Evolutionary conservation across 441 rosid species (phyloP).

Genomic region (Daphne laureola): DNA sequence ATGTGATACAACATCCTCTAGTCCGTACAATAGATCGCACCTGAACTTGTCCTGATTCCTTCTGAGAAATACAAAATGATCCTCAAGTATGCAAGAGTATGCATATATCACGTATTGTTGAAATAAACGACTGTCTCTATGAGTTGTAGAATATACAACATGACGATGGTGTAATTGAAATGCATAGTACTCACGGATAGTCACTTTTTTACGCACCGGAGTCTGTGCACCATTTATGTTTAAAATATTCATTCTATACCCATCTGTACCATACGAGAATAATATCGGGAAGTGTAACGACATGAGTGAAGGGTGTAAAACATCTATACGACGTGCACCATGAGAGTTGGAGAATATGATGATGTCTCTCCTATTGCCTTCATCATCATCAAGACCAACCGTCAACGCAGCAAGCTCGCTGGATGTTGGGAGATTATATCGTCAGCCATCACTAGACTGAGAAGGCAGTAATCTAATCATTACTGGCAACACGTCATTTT

Average conservation of each 20-base stretch:
- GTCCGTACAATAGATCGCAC: background rate
- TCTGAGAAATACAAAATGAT: too few relatives aligned
- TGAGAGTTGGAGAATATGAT: too few relatives aligned
- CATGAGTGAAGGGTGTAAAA: background rate
- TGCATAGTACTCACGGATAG: background rate
- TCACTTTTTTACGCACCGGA: background rate
- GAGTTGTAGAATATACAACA: fast-evolving
- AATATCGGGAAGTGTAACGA: background rate
- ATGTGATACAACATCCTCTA: background rate
- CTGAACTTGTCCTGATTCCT: too few relatives aligned
- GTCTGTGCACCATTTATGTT: too few relatives aligned
- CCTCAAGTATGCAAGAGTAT: background rate
- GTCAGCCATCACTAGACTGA: too few relatives aligned
- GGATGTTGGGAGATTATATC: too few relatives aligned
- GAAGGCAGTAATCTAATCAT: too few relatives aligned
- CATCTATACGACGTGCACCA: too few relatives aligned
- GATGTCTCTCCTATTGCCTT: too few relatives aligned
- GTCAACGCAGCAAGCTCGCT: too few relatives aligned
- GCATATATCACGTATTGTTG: constrained; percentile 14
- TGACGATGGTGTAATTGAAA: background rate
- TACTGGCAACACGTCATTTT: too few relatives aligned
- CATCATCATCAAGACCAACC: too few relatives aligned
- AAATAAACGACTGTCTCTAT: background rate
- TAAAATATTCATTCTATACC: background rate
- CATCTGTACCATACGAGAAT: background rate